Evolutionary conservation across 495 filamentous ascomycete genomes (phyloP).

Genomic region (Usnea hakonensis): DNA sequence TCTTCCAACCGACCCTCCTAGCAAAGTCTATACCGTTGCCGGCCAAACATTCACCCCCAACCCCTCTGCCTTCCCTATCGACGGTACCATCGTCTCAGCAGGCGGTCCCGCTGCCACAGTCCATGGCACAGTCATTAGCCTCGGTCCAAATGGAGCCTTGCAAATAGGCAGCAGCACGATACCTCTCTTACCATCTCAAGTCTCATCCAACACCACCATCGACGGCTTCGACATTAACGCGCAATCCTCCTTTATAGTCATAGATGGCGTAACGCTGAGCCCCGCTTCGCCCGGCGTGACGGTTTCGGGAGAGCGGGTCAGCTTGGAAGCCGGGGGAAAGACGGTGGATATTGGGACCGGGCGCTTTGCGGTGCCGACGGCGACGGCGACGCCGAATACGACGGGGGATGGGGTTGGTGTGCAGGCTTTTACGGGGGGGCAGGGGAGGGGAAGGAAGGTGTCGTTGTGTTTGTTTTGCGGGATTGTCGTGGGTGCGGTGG

Average conservation of each 20-base stretch:
- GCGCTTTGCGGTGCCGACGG: not conserved
- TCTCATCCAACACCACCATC: not conserved
- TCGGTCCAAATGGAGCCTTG: not conserved
- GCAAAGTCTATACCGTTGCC: slow-evolving; percentile 1
- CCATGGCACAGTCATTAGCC: slow-evolving; percentile 8
- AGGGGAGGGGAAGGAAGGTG: not conserved
- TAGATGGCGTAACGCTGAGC: not conserved
- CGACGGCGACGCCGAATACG: not conserved
- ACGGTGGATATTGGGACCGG: not conserved
- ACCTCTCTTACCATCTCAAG: not conserved
- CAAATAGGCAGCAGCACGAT: not conserved
- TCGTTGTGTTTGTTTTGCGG: not conserved
- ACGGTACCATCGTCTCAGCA: slow-evolving; percentile 10
- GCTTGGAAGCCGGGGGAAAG: not conserved
- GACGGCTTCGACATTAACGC: not conserved
- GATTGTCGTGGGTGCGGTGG: not conserved
- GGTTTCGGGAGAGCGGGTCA: not conserved
- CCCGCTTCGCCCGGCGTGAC: not conserved
- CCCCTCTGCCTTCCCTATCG: slow-evolving; percentile 7
- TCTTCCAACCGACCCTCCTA: no score
- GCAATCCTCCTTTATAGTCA: not conserved
- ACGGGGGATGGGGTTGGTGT: not conserved
- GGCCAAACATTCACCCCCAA: slow-evolving; percentile 11
- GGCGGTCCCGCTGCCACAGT: slow-evolving; percentile 12
- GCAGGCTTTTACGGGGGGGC: not conserved